Evolutionary conservation across 148 eudicot species (phyloP), one percentile per base, ranked within the genome.

Genomic region (Dianthus caryophyllus): DNA sequence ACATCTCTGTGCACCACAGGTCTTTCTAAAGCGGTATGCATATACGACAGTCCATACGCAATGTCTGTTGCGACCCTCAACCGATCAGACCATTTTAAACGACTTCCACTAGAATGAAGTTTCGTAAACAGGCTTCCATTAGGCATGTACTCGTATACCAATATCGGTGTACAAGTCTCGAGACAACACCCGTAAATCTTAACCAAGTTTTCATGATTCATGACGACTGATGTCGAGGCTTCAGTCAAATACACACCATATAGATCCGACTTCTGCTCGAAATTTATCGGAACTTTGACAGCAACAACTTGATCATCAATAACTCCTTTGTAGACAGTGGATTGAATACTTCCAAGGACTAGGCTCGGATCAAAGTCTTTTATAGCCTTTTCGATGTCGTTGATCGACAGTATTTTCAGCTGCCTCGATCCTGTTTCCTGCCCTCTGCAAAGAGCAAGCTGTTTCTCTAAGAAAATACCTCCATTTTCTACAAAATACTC

Each of bases 151-250:
- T 69, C 77, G 31, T 68, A 79, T 5, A 68, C 79, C 13, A 72
- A 66, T 21, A 79, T 50, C 2, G 79, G 76, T 0, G 75, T 24
- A 24, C 18, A 49, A 0, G 76, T 62, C 71, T 79, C 79, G 0
- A 79, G 73, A 61, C 82, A 79, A 60, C 73, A 68, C 1, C 82
- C 82, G 27, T 66, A 68, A 14, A 75, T 15, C 31, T 61, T 67
- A 25, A 72, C 73, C 33, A 62, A 39, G 39, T 72, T 67, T 25
- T 65, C 43, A 39, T 75, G 82, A 26, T 56, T 67, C 62, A 67
- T 71, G 6, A 61, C 73, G 39, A 66, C 53, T n/a, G 51, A 18
- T 41, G 43, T 54, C 17, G 70, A 71, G 50, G 73, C 80, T 67
- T 72, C 80, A 16, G 64, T 72, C 12, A 73, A 71, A 22, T 55